phyloP scores from a whole-genome alignment of 441 rosid species.

The Populus hybrid region DNA sequence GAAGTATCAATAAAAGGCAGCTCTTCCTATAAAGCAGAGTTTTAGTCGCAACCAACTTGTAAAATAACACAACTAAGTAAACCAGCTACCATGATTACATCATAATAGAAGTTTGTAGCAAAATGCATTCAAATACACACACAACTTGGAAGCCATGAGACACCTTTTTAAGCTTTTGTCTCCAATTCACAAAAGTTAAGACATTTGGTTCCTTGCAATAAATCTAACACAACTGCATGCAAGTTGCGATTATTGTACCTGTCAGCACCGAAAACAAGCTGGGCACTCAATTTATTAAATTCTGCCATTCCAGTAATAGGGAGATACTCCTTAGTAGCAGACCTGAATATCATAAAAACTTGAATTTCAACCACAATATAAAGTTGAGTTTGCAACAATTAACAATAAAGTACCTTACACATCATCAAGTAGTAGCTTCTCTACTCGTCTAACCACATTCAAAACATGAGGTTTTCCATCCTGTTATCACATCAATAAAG shows the following conservation, averaged over 20 bases:
- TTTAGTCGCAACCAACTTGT: not conserved
- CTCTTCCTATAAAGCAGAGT: not conserved
- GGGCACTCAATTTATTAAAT: slow-evolving; percentile 81
- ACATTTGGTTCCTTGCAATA: not conserved
- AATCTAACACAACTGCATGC: not conserved
- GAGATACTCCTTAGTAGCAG: slow-evolving; percentile 78
- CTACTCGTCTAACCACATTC: slow-evolving; percentile 77
- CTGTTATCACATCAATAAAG: slow-evolving; percentile 26
- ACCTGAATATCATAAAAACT: slow-evolving; percentile 32
- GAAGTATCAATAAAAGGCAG: not conserved
- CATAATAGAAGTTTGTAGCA: not conserved
- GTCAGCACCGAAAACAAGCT: slow-evolving; percentile 70
- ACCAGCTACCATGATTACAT: not conserved
- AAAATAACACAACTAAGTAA: not conserved
- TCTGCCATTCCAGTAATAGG: slow-evolving; percentile 78
- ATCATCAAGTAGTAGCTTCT: slow-evolving; percentile 68
- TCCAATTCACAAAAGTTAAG: not conserved
- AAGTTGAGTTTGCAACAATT: not conserved
- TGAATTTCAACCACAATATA: not conserved
- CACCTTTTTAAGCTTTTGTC: not conserved
- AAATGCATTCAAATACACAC: not conserved
- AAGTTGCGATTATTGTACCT: slow-evolving; percentile 36
- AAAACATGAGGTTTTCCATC: slow-evolving; percentile 86
- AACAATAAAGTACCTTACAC: slow-evolving; percentile 15
- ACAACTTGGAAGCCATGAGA: not conserved